Base-by-base conservation (phyloP, 139 green algal species). In the Haematococcus lacustris region DNA sequence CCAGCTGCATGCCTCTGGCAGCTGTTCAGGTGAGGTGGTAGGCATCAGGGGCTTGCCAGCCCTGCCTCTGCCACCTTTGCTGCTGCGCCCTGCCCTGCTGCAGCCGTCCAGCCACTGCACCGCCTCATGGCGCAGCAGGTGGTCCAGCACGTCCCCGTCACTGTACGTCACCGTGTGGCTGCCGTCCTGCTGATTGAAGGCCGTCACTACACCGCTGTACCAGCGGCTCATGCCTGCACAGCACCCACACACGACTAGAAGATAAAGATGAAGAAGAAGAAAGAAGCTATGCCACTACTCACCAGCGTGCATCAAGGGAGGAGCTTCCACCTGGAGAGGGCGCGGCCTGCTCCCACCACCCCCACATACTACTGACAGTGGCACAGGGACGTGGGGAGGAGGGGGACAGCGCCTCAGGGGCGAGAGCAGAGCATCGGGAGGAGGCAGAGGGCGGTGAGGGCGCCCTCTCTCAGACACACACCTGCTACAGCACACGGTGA, bases 71-170 rank as follows among this genome's bases (percentile, higher is more conserved):
- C n/a, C n/a, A n/a, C n/a, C n/a, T n/a, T n/a, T n/a, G n/a, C n/a
- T n/a, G n/a, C n/a, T n/a, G n/a, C n/a, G n/a, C n/a, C n/a, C n/a
- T n/a, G n/a, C n/a, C n/a, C n/a, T n/a, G 59, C 28, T 66, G 59
- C 34, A 30, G 25, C 5, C 32, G 34, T 68, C 62, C 62, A 68
- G 9, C 32, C 32, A 68, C 9, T 47, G 40, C 5, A 40, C 7
- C 32, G 62, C 64, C 37, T 70, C 64, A 23, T 70, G 64, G 4
- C 64, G 35, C 64, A 70, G 32, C 3, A 35, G 17, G 37, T 70
- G 38, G 28, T 51, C 64, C 7, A 34, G 38, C 7, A n/a, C 30
- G 7, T 70, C 37, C 7, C 37, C 64, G 38, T 70, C 37, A 3
- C 3, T 70, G 38, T 57, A 70, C 2, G 6, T n/a, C 2, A 57